Percentiles rank a stretch among this genome's conserved stretches.
These are phyloP conservation scores for Gyromitra esculenta DNA, from an alignment of 2,329 filamentous ascomycete genomes.

Conservation along the genomic window DNA sequence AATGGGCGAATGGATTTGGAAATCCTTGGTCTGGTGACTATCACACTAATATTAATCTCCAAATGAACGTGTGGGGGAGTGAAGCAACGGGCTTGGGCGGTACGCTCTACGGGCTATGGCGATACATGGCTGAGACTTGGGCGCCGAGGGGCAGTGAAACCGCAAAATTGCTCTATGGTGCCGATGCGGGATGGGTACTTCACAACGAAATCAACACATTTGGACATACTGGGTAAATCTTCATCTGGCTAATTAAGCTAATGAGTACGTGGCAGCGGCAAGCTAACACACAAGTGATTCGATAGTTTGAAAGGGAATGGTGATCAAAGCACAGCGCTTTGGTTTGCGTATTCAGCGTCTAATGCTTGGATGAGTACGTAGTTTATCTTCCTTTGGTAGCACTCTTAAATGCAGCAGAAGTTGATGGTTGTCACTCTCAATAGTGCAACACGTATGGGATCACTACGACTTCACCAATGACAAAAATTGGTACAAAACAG, in stretches of 20 bases:
- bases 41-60: conserved; percentile 69
- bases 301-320: conserved; percentile 63
- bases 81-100: conserved; percentile 66
- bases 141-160: conserved; percentile 67
- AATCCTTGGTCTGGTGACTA: conserved; percentile 68
- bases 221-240: conserved; percentile 64
- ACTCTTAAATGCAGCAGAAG: not conserved
- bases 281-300: not conserved
- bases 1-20: conserved; percentile 65
- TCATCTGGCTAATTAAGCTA: not conserved
- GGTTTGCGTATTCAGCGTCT: conserved; percentile 60
- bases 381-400: not conserved
- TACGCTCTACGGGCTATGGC: conserved; percentile 64
- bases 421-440: not conserved
- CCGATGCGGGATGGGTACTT: conserved; percentile 66
- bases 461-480: conserved; percentile 67
- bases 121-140: conserved; percentile 68
- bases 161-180: conserved; percentile 66
- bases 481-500: conserved; percentile 62
- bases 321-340: conserved; percentile 53
- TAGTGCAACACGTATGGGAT: conserved; percentile 69
- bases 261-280: no score
- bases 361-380: conserved; percentile 67
- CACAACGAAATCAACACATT: conserved; percentile 71
- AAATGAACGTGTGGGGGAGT: conserved; percentile 71